Evolutionary conservation across 2,329 filamentous ascomycete genomes (phyloP).

Genomic region (Thielaviopsis populi): DNA sequence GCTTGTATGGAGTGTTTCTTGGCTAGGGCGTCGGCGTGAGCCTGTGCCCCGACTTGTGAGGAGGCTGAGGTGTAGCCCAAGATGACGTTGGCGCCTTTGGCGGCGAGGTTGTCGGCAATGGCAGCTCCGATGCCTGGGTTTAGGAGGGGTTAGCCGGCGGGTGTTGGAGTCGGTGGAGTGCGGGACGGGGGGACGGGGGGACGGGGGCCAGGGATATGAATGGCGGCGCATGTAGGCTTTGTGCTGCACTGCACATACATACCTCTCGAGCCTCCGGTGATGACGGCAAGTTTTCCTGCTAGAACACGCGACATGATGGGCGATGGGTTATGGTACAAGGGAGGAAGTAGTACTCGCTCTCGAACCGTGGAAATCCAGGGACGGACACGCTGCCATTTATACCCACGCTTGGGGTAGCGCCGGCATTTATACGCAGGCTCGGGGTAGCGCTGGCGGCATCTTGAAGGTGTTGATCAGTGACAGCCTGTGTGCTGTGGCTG

Average conservation of each 20-base stretch:
- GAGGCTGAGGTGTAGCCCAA: slow-evolving; percentile 49
- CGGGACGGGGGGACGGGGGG: not conserved
- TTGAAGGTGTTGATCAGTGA: not conserved
- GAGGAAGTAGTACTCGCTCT: not conserved
- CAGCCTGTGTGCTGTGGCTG: not conserved
- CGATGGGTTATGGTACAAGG: not conserved
- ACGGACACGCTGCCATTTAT: not conserved
- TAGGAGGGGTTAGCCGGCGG: not conserved
- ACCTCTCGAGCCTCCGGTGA: slow-evolving; percentile 71
- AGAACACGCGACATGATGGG: slow-evolving; percentile 30
- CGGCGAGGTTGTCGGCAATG: slow-evolving; percentile 52
- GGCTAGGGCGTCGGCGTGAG: slow-evolving; percentile 47
- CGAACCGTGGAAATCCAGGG: not conserved
- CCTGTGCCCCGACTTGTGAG: slow-evolving; percentile 32
- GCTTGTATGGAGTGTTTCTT: slow-evolving; percentile 43
- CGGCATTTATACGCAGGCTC: not conserved
- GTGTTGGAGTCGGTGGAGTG: not conserved
- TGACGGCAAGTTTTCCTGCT: slow-evolving; percentile 64
- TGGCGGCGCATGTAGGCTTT: not conserved
- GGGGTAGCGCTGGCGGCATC: not conserved
- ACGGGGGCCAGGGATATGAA: not conserved
- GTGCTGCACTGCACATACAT: slow-evolving; percentile 19
- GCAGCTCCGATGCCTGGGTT: slow-evolving; percentile 51
- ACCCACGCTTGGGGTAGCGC: not conserved
- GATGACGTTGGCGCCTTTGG: slow-evolving; percentile 53